These are phyloP conservation scores for Babesia bigemina DNA, from an alignment of 169 alveolate genomes.

Conservation along the genomic window DNA sequence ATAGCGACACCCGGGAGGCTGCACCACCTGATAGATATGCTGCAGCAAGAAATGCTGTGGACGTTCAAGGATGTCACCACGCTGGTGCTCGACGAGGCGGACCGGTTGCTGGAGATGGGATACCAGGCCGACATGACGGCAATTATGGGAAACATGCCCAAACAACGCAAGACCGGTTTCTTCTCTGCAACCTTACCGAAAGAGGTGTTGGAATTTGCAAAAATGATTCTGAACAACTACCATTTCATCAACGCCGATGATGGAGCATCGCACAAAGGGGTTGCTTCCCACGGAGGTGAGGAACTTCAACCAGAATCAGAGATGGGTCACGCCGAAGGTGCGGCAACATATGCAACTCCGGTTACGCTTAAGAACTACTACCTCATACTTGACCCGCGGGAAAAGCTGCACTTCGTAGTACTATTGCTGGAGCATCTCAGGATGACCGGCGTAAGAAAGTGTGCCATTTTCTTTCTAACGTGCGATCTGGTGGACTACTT, in stretches of 20 bases:
- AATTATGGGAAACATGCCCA: conserved; percentile 87
- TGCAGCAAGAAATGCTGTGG: conserved; percentile 54
- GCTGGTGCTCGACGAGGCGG: conserved; percentile 93
- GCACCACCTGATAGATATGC: conserved; percentile 54
- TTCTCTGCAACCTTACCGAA: conserved; percentile 90
- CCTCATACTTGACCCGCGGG: conserved; percentile 39
- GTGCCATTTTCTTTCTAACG: conserved; percentile 74
- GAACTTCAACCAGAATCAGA: too few relatives aligned
- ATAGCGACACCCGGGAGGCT: conserved; percentile 69
- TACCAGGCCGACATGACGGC: conserved; percentile 82
- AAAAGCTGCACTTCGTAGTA: conserved; percentile 47
- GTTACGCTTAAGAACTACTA: conserved; percentile 53
- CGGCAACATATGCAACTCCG: conserved; percentile 46
- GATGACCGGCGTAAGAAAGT: conserved; percentile 41
- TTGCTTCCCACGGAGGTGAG: background rate
- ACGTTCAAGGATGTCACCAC: conserved; percentile 61
- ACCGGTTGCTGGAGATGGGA: conserved; percentile 89
- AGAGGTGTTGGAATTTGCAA: conserved; percentile 38
- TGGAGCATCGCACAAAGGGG: too few relatives aligned
- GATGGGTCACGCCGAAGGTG: background rate
- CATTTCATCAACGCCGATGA: conserved; percentile 51
- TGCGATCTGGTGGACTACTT: conserved; percentile 75
- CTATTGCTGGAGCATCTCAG: conserved; percentile 32
- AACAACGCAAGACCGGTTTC: conserved; percentile 92
- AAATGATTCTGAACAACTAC: conserved; percentile 32